Percentiles rank a stretch among this genome's conserved stretches.
These are phyloP conservation scores for Blastocystis sp. DNA, from an alignment of 352 stramenopile genomes.

Conservation along the genomic window DNA sequence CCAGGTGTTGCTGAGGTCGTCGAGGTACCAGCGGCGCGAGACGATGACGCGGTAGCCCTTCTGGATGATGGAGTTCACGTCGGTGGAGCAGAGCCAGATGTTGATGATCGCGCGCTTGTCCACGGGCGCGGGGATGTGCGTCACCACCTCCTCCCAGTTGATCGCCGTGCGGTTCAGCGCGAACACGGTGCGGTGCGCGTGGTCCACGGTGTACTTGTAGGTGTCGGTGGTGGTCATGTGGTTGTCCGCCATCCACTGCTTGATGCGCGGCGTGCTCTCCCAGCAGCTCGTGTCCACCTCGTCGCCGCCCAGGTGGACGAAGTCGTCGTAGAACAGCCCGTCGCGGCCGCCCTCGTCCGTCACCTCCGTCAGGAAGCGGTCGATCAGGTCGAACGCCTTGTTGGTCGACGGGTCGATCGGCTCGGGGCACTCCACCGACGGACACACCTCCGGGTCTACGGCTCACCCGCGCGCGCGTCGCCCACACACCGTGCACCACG, in stretches of 20 bases:
- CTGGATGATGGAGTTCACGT: slow-evolving; percentile 60
- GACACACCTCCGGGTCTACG: slow-evolving; percentile 72
- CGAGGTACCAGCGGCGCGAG: slow-evolving; percentile 75
- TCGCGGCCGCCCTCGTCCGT: not conserved
- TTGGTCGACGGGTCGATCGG: slow-evolving; percentile 72
- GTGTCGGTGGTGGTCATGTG: slow-evolving; percentile 72
- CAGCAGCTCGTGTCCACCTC: slow-evolving; percentile 76
- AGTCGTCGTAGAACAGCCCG: slow-evolving; percentile 74
- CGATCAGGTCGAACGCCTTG: slow-evolving; percentile 72
- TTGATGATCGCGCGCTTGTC: slow-evolving; percentile 73
- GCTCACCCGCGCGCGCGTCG: not conserved
- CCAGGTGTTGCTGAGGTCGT: slow-evolving; percentile 75
- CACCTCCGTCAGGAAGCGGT: slow-evolving; percentile 71
- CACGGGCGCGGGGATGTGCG: slow-evolving; percentile 72
- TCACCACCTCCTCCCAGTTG: slow-evolving; percentile 76
- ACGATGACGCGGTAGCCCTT: slow-evolving; percentile 72
- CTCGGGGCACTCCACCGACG: slow-evolving; percentile 69
- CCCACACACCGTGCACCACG: slow-evolving; percentile 70
- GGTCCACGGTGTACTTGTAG: slow-evolving; percentile 76
- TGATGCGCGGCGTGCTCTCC: slow-evolving; percentile 71
- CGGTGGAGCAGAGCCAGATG: slow-evolving; percentile 73
- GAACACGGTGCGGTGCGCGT: slow-evolving; percentile 70
- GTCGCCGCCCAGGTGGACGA: slow-evolving; percentile 78
- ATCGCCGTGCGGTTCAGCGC: slow-evolving; percentile 72
- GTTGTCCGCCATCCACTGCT: slow-evolving; percentile 73